Percentiles rank a stretch among this genome's conserved stretches.
These are phyloP conservation scores for Acer yangbiense DNA, from an alignment of 345 rosid genomes.

Conservation along the genomic window DNA sequence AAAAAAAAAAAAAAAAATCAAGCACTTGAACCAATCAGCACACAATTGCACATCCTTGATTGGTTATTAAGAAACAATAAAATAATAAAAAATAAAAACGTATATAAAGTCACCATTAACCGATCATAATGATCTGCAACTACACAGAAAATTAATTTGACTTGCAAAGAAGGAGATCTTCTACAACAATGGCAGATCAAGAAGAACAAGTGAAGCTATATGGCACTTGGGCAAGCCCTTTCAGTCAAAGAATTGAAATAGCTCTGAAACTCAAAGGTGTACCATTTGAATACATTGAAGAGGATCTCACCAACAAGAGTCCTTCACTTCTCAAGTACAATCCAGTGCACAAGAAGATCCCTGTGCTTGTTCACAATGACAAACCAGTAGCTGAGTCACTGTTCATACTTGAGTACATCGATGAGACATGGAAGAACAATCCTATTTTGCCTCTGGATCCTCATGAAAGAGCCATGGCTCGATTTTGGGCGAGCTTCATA, in stretches of 20 bases:
- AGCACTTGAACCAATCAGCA: background rate
- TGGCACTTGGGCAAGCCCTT: conserved; percentile 41
- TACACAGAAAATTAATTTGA: too few species aligned
- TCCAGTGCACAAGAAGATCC: conserved; percentile 44
- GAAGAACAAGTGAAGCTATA: conserved; percentile 34
- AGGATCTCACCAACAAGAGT: conserved; percentile 40
- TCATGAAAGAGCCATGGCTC: conserved; percentile 39
- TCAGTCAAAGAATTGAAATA: conserved; percentile 36
- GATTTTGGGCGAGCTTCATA: conserved; percentile 42
- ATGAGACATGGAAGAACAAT: conserved; percentile 41
- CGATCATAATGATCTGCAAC: too few species aligned
- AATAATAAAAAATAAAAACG: too few species aligned
- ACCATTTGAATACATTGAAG: conserved; percentile 37
- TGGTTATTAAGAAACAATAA: background rate
- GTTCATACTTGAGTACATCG: conserved; percentile 46
- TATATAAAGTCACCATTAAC: too few species aligned
- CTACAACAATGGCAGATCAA: background rate
- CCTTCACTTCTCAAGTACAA: conserved; percentile 39
- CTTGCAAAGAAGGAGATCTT: too few species aligned
- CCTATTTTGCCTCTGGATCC: conserved; percentile 48
- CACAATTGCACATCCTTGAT: background rate
- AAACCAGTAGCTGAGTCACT: conserved; percentile 38
- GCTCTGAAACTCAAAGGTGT: conserved; percentile 46
- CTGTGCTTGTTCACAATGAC: conserved; percentile 48
- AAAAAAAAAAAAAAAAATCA: too few species aligned